A percentile compares a stretch with the other conserved stretches of the same genome.
Conservation (phyloP, 2,329 filamentous ascomycete genomes). For the Leptographium wingfieldii region DNA sequence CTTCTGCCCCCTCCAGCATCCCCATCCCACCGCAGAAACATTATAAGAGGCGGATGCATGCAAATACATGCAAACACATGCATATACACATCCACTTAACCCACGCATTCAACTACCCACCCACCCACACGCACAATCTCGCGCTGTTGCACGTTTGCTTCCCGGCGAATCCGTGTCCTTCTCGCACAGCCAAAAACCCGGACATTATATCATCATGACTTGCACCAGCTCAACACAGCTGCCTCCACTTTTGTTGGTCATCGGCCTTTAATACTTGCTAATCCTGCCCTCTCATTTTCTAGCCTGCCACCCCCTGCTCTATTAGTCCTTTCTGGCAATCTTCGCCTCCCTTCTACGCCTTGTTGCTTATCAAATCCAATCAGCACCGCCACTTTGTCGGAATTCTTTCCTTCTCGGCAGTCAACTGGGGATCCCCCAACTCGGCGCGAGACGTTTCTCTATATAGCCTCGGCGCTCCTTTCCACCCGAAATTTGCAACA, state of each 20-base stretch:
- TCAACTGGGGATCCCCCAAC: not conserved
- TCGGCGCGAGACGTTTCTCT: not conserved
- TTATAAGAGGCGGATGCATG: not conserved
- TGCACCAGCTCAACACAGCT: not conserved
- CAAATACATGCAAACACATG: not conserved
- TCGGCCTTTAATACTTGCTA: slow-evolving; percentile 4
- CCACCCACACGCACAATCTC: not conserved
- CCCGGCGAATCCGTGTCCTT: not conserved
- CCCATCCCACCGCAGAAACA: not conserved
- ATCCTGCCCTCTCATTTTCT: not conserved
- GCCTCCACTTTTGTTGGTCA: slow-evolving; percentile 1
- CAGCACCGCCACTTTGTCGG: not conserved
- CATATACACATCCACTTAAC: not conserved
- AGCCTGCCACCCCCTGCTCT: not conserved
- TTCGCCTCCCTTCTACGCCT: not conserved
- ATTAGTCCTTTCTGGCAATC: not conserved
- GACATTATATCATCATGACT: slow-evolving; percentile 2
- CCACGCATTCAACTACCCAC: not conserved
- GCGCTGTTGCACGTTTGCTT: not conserved
- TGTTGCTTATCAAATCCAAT: not conserved
- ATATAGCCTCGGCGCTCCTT: not conserved
- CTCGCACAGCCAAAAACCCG: not conserved
- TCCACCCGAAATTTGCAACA: not conserved
- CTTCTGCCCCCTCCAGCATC: not conserved
- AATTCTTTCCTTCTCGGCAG: not conserved